Conservation (phyloP, 208 protist genomes). For the Tritrichomonas musculus region DNA sequence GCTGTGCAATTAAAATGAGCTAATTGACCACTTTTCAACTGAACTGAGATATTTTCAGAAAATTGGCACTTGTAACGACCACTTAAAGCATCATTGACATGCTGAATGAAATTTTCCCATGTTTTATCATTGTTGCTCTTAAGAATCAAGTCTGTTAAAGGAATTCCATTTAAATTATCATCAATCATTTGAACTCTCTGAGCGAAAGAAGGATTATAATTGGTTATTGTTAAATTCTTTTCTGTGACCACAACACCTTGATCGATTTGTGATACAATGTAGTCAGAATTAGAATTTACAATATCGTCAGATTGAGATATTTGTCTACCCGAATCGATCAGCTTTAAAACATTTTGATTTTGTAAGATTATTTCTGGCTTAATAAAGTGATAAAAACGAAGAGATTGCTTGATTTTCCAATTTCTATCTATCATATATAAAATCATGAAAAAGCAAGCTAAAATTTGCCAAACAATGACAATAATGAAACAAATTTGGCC, state of each 20-base stretch:
- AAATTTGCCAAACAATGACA: background rate
- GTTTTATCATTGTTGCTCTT: background rate
- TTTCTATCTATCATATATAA: background rate
- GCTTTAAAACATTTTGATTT: background rate
- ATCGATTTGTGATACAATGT: background rate
- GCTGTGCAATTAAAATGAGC: background rate
- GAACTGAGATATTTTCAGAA: background rate
- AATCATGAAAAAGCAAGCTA: background rate
- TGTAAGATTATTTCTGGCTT: background rate
- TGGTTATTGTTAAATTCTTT: background rate
- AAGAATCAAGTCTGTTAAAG: background rate
- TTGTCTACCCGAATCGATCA: background rate
- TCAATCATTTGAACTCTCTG: background rate
- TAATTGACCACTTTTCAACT: background rate
- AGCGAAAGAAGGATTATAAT: background rate
- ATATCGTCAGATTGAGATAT: too few species aligned
- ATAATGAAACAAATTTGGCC: background rate
- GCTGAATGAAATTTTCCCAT: background rate
- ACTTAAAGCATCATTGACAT: background rate
- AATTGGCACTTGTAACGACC: background rate
- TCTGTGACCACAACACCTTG: background rate
- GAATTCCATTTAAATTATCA: background rate
- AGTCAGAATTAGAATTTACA: background rate
- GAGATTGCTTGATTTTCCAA: background rate
- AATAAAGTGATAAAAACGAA: background rate